Conservation (phyloP, 1,139 yeast genomes). For the Kurtzmaniella quercitrusa region DNA sequence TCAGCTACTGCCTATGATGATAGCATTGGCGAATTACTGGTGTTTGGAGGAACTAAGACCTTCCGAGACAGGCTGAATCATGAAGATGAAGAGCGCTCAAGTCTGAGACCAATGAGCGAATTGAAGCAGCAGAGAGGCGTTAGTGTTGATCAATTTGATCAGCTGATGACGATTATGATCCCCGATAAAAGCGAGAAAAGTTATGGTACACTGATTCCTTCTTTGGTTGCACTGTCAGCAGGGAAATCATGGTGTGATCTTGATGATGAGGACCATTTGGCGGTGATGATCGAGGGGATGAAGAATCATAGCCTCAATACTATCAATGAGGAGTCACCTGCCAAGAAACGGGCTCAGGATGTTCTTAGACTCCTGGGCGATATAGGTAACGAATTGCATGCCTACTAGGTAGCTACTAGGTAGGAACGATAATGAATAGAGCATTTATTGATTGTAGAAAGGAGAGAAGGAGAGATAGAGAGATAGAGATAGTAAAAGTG, state of each 20-base stretch:
- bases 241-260: slow-evolving; percentile 35
- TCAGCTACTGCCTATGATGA: slow-evolving; percentile 6
- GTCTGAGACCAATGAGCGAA: not conserved
- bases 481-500: no score
- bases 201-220: slow-evolving; percentile 16
- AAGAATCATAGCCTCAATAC: slow-evolving; percentile 6
- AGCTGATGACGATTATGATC: slow-evolving; percentile 10
- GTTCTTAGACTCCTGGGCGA: slow-evolving; percentile 6
- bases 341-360: slow-evolving; percentile 3
- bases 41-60: not conserved
- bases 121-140: not conserved
- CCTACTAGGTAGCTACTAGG: slow-evolving; percentile 8
- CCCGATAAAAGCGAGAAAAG: not conserved
- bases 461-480: not conserved
- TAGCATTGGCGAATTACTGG: not conserved
- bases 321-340: slow-evolving; percentile 6
- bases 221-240: slow-evolving; percentile 29
- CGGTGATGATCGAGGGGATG: slow-evolving; percentile 5
- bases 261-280: slow-evolving; percentile 20
- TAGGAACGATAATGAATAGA: slow-evolving; percentile 3
- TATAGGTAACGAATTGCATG: slow-evolving; percentile 7
- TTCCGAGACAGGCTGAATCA: slow-evolving; percentile 6
- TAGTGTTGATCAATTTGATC: slow-evolving; percentile 6
- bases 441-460: not conserved
- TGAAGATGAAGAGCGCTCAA: slow-evolving; percentile 5